Conservation (phyloP, 495 filamentous ascomycete genomes). For the Amorphotheca resinae region DNA sequence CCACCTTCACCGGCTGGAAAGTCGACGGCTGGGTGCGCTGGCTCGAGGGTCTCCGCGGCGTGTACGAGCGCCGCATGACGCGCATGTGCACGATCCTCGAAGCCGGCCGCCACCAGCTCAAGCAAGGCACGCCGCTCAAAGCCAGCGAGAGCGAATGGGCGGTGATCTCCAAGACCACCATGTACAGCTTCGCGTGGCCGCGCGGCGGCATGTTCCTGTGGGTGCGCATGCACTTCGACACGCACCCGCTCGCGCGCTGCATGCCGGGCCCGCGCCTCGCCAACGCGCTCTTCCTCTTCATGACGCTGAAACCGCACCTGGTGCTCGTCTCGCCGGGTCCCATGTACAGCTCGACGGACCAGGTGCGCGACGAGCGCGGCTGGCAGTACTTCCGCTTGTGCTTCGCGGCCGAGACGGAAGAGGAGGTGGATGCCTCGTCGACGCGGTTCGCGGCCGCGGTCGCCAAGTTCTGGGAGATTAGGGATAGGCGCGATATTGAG, state of each 20-base stretch:
- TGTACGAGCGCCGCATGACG: conserved; percentile 74
- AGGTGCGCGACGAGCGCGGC: conserved; percentile 38
- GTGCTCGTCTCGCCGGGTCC: conserved; percentile 55
- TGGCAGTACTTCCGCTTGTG: conserved; percentile 66
- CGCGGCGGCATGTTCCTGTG: conserved; percentile 92
- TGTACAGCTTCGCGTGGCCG: conserved; percentile 67
- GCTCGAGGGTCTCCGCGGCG: conserved; percentile 67
- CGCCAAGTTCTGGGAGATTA: conserved; percentile 62
- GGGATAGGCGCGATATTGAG: conserved; percentile 45
- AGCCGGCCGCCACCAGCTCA: conserved; percentile 45
- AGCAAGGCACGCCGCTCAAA: conserved; percentile 29
- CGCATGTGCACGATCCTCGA: conserved; percentile 61
- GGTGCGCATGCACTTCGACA: conserved; percentile 53
- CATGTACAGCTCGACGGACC: conserved; percentile 55
- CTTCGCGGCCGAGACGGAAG: conserved; percentile 69
- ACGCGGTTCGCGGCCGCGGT: conserved; percentile 54
- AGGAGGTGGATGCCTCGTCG: conserved; percentile 46
- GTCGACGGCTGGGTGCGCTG: conserved; percentile 81
- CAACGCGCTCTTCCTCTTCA: conserved; percentile 56
- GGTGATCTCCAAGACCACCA: conserved; percentile 53
- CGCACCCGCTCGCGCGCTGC: conserved; percentile 53
- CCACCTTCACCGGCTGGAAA: conserved; percentile 49
- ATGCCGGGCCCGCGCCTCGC: conserved; percentile 33
- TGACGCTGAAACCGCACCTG: conserved; percentile 53
- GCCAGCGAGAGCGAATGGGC: conserved; percentile 41